A percentile compares a stretch with the other conserved stretches of the same genome.
These are phyloP conservation scores for Fusarium verrucosum DNA, from an alignment of 2,329 filamentous ascomycete genomes.

Conservation along the genomic window DNA sequence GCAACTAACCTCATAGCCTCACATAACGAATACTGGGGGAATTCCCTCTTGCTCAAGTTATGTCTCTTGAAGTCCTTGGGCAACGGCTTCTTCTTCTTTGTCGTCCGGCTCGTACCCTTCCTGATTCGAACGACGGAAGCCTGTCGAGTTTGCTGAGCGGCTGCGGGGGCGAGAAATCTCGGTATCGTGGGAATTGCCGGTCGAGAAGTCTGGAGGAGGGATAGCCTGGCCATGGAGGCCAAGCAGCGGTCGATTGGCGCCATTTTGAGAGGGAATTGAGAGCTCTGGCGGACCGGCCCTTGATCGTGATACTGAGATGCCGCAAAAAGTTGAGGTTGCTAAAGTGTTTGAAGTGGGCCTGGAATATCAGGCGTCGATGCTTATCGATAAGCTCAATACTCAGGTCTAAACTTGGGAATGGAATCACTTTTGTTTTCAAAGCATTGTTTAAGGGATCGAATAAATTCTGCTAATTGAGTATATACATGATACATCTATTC, in stretches of 20 bases:
- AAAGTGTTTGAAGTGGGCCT: constrained; percentile 34
- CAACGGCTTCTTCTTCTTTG: constrained; percentile 65
- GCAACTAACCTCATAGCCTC: constrained; percentile 87
- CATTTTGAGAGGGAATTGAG: constrained; percentile 52
- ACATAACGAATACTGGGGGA: constrained; percentile 77
- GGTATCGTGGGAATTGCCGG: constrained; percentile 58
- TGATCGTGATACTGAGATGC: constrained; percentile 23
- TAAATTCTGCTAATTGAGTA: neutral
- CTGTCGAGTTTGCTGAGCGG: constrained; percentile 54
- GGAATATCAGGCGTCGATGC: constrained; percentile 30
- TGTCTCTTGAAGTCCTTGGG: constrained; percentile 74
- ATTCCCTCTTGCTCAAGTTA: constrained; percentile 70
- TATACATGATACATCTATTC: neutral
- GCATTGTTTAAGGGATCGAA: neutral
- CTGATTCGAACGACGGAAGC: constrained; percentile 56
- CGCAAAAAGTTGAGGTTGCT: constrained; percentile 42
- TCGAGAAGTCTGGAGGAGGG: constrained; percentile 54
- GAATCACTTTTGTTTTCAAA: neutral
- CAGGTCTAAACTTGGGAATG: neutral
- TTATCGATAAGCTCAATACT: constrained; percentile 41
- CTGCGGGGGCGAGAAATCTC: constrained; percentile 59
- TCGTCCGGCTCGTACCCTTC: no score
- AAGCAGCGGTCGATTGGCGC: constrained; percentile 63
- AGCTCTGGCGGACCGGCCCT: constrained; percentile 40
- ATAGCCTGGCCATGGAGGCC: constrained; percentile 63